phyloP scores from a whole-genome alignment of 495 filamentous ascomycete species.

The Durotheca rogersii region DNA sequence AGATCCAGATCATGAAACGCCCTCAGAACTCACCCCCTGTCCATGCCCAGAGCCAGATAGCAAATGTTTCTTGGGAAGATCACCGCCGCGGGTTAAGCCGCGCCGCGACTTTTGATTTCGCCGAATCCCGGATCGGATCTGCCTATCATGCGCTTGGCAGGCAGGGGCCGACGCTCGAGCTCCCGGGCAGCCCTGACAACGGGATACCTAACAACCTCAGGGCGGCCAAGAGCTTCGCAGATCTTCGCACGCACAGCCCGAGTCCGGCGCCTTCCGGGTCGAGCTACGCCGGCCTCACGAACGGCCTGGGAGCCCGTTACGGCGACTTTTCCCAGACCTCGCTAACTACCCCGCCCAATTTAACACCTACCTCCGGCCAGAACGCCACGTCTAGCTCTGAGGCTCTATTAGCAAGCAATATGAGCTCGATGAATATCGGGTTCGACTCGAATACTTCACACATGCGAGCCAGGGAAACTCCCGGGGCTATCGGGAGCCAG shows the following conservation, averaged over 20 bases:
- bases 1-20: constrained; percentile 80
- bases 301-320: constrained; percentile 48
- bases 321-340: constrained; percentile 57
- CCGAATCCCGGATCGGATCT: constrained; percentile 75
- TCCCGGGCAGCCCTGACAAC: constrained; percentile 75
- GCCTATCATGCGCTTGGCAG: constrained; percentile 71
- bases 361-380: constrained; percentile 74
- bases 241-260: constrained; percentile 90
- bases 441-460: constrained; percentile 53
- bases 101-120: constrained; percentile 97
- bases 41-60: constrained; percentile 62
- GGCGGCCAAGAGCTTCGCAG: constrained; percentile 93
- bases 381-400: constrained; percentile 52
- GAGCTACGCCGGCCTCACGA: constrained; percentile 67
- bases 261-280: constrained; percentile 87
- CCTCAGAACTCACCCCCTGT: constrained; percentile 61
- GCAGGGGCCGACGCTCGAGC: constrained; percentile 76
- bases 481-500: constrained; percentile 86
- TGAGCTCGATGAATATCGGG: constrained; percentile 63
- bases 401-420: constrained; percentile 56
- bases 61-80: constrained; percentile 67
- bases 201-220: constrained; percentile 71
- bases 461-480: constrained; percentile 42
- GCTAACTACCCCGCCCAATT: constrained; percentile 65
- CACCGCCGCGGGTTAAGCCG: constrained; percentile 82